Evolutionary conservation across 2,329 filamentous ascomycete genomes (phyloP).

Genomic region (Fusarium sp.): DNA sequence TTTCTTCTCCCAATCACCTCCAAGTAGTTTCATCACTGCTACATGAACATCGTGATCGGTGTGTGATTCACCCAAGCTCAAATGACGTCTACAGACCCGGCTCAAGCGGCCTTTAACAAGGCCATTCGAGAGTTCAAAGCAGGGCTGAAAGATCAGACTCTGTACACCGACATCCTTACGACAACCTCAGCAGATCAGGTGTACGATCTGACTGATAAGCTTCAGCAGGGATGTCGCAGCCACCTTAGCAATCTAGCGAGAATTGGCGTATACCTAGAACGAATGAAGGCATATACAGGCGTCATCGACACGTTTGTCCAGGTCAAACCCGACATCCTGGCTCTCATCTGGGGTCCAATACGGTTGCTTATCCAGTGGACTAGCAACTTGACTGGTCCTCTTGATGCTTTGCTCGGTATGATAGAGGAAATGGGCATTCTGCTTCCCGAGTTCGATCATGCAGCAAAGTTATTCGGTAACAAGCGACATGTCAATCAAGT

Average conservation of each 20-base stretch:
- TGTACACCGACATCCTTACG: slow-evolving; percentile 33
- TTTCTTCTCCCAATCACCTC: background rate
- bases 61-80: background rate
- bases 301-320: slow-evolving; percentile 14
- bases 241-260: slow-evolving; percentile 38
- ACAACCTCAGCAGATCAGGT: slow-evolving; percentile 47
- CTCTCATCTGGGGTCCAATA: slow-evolving; percentile 23
- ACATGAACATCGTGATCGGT: background rate
- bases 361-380: background rate
- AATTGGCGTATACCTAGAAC: slow-evolving; percentile 45
- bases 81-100: background rate
- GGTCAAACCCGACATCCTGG: slow-evolving; percentile 7
- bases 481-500: background rate
- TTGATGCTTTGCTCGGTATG: background rate
- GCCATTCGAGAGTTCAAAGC: slow-evolving; percentile 25
- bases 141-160: slow-evolving; percentile 16
- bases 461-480: background rate
- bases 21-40: background rate
- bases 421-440: slow-evolving; percentile 1
- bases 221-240: slow-evolving; percentile 36
- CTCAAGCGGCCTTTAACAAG: background rate
- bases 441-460: background rate
- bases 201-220: slow-evolving; percentile 47
- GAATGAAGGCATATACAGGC: slow-evolving; percentile 39
- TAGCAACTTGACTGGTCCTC: background rate